These are phyloP conservation scores for Platanthera zijinensis DNA, from an alignment of 106 monocot species.

Conservation along the genomic window DNA sequence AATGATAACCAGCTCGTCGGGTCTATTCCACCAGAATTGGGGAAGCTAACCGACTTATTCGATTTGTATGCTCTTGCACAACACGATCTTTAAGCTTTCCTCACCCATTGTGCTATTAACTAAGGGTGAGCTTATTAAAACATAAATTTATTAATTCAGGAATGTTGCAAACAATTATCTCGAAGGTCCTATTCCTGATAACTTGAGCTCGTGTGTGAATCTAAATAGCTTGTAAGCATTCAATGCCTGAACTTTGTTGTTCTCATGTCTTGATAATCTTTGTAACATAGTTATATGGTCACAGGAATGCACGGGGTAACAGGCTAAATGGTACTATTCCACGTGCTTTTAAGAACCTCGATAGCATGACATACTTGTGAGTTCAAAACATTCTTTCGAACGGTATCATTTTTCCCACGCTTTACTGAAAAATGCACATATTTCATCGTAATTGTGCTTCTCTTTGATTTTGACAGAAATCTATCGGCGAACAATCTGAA, in stretches of 20 bases:
- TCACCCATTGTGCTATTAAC: background rate
- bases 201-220: conserved; percentile 80
- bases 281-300: background rate
- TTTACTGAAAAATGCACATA: background rate
- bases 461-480: conserved; percentile 42
- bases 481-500: conserved; percentile 74
- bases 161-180: conserved; percentile 92
- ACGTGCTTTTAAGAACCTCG: conserved; percentile 46
- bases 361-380: conserved; percentile 96
- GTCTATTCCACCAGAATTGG: conserved; percentile 62
- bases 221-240: conserved; percentile 82
- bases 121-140: background rate
- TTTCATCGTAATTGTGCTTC: background rate
- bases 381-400: conserved; percentile 7
- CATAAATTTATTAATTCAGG: conserved; percentile 28
- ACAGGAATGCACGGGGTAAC: conserved; percentile 56
- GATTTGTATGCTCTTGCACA: conserved; percentile 39
- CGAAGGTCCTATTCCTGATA: conserved; percentile 85
- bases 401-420: background rate
- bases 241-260: background rate
- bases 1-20: conserved; percentile 80
- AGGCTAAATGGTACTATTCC: conserved; percentile 63
- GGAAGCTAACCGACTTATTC: conserved; percentile 58
- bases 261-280: background rate
- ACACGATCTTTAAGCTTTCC: background rate